Percentiles rank a stretch among this genome's conserved stretches.
These are phyloP conservation scores for Phalaenopsis equestris DNA, from an alignment of 106 monocot genomes.

Conservation along the genomic window DNA sequence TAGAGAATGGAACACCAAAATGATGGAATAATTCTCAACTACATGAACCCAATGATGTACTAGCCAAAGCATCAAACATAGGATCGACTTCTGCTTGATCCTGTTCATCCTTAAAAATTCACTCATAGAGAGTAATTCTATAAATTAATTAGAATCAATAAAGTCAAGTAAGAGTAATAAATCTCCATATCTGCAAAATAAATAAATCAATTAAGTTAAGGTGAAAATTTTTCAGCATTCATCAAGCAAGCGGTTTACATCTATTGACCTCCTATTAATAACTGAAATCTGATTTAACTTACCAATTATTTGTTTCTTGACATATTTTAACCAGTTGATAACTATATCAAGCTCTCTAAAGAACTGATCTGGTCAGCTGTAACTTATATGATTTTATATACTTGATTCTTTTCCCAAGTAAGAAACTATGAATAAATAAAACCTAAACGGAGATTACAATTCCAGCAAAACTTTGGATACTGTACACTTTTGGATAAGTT, in stretches of 20 bases:
- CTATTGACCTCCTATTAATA: neutral
- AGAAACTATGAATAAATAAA: neutral
- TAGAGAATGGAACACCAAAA: too few species aligned
- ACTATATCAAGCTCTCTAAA: neutral
- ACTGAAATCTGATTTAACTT: neutral
- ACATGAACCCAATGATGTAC: too few species aligned
- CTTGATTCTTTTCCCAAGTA: neutral
- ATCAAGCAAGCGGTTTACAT: neutral
- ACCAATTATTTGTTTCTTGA: neutral
- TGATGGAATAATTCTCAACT: too few species aligned
- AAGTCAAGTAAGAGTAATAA: too few species aligned
- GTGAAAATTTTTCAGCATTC: neutral
- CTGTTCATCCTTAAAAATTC: neutral
- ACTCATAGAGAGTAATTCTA: neutral
- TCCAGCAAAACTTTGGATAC: too few species aligned
- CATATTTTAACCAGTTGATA: neutral
- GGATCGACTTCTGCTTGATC: neutral
- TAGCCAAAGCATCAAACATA: neutral
- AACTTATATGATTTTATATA: neutral
- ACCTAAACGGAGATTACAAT: neutral
- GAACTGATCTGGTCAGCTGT: neutral
- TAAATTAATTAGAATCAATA: too few species aligned
- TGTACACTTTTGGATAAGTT: too few species aligned
- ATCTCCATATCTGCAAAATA: too few species aligned
- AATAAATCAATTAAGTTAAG: neutral